Evolutionary conservation across 2,329 filamentous ascomycete genomes (phyloP), one percentile per base, ranked within the genome.

Genomic region (Pestalotiopsis fici): DNA sequence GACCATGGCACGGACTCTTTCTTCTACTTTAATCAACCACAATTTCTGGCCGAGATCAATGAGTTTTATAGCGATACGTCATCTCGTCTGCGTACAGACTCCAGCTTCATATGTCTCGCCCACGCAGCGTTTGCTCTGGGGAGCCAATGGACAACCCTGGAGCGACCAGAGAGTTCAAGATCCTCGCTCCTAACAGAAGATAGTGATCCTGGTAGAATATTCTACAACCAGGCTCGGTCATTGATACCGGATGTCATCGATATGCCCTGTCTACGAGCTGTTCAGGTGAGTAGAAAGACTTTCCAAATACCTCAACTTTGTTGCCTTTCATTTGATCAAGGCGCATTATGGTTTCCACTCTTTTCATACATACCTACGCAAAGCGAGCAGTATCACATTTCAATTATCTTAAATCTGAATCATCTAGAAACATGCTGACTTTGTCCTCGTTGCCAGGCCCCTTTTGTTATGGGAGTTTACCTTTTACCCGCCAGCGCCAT

Each of bases 191-290:
- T 56, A 18, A 63, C 65, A 15, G 70, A 70, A 2, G 68, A 71
- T 43, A 65, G 54, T 50, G 76, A 80, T 54, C 72, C 77, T 0
- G 78, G 78, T 2, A 65, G 72, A 18, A 68, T 76, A 1, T 79
- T 80, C 66, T 76, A 74, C 37, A 66, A 69, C 15, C 74, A 78
- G 39, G 74, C 77, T 1, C 72, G 74, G 35, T 65, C 69, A 0
- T 64, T 80, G 12, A 71, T 80, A 15, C 74, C 78, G 0, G 78
- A 79, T 31, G 55, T 80, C 0, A 76, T 80, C n/a, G 77, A 79
- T 7, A 68, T 73, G 6, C 72, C 76, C 4, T 77, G 72, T 25
- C 28, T 80, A 3, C 68, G 73, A 15, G 77, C 77, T 2, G 74
- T 80, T 0, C 78, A 50, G 43, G 43, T 50, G 9, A n/a, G 43